Percentiles rank a stretch among this genome's conserved stretches.
Evolutionary conservation across 164 flowering plant species (phyloP).

Genomic region (Sedum album): DNA sequence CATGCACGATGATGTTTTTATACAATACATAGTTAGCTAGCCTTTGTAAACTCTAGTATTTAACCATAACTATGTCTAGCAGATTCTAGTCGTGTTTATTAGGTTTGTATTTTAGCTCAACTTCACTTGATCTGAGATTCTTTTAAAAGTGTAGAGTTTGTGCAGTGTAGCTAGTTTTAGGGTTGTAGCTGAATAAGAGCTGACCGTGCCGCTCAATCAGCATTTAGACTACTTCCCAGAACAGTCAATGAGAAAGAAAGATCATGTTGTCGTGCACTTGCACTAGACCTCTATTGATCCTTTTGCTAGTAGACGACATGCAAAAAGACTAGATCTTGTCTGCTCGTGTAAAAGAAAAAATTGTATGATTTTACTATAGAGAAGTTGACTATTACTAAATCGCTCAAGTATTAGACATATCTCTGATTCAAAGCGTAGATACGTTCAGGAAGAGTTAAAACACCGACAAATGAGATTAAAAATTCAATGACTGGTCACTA

Average conservation of each 20-base stretch:
- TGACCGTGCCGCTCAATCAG: not conserved
- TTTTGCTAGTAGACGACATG: not conserved
- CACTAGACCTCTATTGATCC: not conserved
- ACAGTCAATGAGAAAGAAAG: not conserved
- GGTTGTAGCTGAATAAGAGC: not conserved
- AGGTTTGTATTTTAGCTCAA: not conserved
- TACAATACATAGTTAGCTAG: not conserved
- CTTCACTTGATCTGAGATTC: not conserved
- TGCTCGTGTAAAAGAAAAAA: too few relatives aligned
- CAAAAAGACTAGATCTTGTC: not conserved
- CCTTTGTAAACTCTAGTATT: not conserved
- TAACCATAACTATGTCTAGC: too few relatives aligned
- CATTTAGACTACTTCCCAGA: not conserved
- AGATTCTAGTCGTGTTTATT: not conserved
- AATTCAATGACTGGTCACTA: too few relatives aligned
- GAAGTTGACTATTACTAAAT: too few relatives aligned
- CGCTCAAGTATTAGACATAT: too few relatives aligned
- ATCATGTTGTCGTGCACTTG: not conserved
- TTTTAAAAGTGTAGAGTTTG: too few relatives aligned
- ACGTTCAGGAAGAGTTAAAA: too few relatives aligned
- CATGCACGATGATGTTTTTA: conserved; percentile 1
- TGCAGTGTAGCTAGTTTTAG: not conserved
- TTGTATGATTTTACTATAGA: too few relatives aligned
- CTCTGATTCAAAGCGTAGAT: too few relatives aligned
- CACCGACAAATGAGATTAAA: too few relatives aligned